A percentile compares a stretch with the other conserved stretches of the same genome.
These are phyloP conservation scores for Letharia columbiana DNA, from an alignment of 495 filamentous ascomycete species.

Conservation along the genomic window DNA sequence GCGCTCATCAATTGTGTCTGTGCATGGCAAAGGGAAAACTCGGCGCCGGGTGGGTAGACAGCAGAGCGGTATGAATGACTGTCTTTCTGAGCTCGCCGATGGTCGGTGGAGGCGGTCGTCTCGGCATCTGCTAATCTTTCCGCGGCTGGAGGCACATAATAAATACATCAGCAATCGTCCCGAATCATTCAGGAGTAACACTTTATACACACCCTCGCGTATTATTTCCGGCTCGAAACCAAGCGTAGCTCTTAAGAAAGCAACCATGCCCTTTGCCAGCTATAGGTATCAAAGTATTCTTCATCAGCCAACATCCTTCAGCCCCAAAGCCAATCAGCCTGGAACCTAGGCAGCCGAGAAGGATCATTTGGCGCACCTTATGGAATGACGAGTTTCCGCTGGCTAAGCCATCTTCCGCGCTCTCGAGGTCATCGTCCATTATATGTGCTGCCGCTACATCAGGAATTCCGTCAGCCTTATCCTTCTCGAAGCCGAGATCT, in stretches of 20 bases:
- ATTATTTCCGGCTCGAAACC: constrained; percentile 95
- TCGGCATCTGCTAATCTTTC: constrained; percentile 71
- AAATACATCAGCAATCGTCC: neutral
- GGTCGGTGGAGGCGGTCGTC: constrained; percentile 64
- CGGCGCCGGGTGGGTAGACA: constrained; percentile 74
- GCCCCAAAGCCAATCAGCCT: constrained; percentile 20
- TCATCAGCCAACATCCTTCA: constrained; percentile 23
- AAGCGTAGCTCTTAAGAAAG: constrained; percentile 76
- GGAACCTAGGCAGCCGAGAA: constrained; percentile 6
- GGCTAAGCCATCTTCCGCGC: constrained; percentile 65
- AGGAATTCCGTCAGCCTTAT: constrained; percentile 16
- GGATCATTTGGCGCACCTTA: constrained; percentile 41
- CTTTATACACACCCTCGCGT: constrained; percentile 52
- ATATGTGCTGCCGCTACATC: constrained; percentile 51
- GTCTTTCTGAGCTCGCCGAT: constrained; percentile 58
- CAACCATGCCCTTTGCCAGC: constrained; percentile 71
- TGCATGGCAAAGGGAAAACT: constrained; percentile 71
- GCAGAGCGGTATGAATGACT: constrained; percentile 44
- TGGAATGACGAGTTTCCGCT: constrained; percentile 83
- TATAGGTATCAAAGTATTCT: constrained; percentile 27
- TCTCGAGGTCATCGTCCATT: constrained; percentile 89
- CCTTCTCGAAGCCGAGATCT: constrained; percentile 30
- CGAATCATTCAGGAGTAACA: constrained; percentile 11
- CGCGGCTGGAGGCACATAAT: constrained; percentile 42
- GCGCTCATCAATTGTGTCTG: constrained; percentile 85